Evolutionary conservation across 2,329 filamentous ascomycete species (phyloP).

Genomic region (Neodidymelliopsis sp.): DNA sequence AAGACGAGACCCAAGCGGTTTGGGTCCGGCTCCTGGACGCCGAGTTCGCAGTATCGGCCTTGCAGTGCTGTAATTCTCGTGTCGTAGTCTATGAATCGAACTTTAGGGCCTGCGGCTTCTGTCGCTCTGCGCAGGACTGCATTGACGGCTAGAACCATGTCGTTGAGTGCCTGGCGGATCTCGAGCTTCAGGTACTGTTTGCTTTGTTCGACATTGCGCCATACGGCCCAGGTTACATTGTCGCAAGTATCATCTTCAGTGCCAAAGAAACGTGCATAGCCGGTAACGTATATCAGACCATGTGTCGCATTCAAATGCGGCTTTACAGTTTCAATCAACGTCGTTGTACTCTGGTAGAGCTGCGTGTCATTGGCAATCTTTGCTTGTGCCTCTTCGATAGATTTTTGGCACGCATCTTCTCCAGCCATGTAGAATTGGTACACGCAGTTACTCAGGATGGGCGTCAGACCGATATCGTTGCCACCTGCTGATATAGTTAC

Average conservation of each 20-base stretch:
- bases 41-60: slow-evolving; percentile 40
- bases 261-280: slow-evolving; percentile 44
- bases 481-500: slow-evolving; percentile 44
- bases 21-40: slow-evolving; percentile 35
- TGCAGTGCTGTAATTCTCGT: slow-evolving; percentile 14
- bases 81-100: slow-evolving; percentile 40
- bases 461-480: slow-evolving; percentile 40
- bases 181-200: slow-evolving; percentile 39
- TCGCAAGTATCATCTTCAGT: slow-evolving; percentile 34
- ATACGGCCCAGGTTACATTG: slow-evolving; percentile 42
- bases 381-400: slow-evolving; percentile 28
- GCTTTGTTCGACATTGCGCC: slow-evolving; percentile 26
- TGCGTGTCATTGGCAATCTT: slow-evolving; percentile 26
- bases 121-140: slow-evolving; percentile 26
- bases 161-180: slow-evolving; percentile 35
- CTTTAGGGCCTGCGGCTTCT: slow-evolving; percentile 21
- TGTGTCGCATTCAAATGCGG: slow-evolving; percentile 30
- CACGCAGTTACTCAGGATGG: slow-evolving; percentile 40
- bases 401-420: slow-evolving; percentile 31
- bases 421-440: slow-evolving; percentile 41
- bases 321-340: slow-evolving; percentile 29
- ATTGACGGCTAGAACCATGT: slow-evolving; percentile 37
- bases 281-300: slow-evolving; percentile 40
- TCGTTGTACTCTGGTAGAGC: slow-evolving; percentile 30
- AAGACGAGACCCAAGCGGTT: slow-evolving; percentile 37